A percentile compares a stretch with the other conserved stretches of the same genome.
Conservation (phyloP, 73 alveolate genomes). For the Diophrys sp. region DNA sequence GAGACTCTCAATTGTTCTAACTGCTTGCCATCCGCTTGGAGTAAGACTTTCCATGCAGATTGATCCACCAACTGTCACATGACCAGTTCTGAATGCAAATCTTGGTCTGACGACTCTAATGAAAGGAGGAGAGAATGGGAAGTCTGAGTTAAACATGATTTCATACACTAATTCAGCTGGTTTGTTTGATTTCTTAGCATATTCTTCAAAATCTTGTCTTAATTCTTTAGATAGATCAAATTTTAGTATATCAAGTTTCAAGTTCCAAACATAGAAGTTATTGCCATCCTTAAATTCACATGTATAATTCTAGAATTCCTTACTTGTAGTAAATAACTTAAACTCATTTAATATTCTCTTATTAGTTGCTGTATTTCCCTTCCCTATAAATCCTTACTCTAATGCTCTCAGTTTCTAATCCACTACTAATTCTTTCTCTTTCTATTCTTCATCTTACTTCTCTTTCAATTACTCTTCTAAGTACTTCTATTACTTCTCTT, state of each 20-base stretch:
- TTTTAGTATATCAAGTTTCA: constrained; percentile 25
- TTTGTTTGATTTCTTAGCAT: not conserved
- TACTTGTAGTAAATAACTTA: constrained; percentile 10
- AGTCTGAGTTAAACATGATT: constrained; percentile 29
- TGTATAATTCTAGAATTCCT: constrained; percentile 18
- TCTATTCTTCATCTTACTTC: not conserved
- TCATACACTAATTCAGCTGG: constrained; percentile 46
- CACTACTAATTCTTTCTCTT: not conserved
- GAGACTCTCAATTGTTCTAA: constrained; percentile 55
- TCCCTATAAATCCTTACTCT: constrained; percentile 16
- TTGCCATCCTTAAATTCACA: constrained; percentile 18
- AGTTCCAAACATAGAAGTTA: constrained; percentile 45
- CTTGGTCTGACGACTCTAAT: constrained; percentile 75
- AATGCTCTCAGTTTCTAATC: constrained; percentile 17
- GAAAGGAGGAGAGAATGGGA: constrained; percentile 66
- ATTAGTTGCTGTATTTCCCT: constrained; percentile 5
- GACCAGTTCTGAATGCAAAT: constrained; percentile 75
- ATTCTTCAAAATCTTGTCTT: constrained; percentile 28
- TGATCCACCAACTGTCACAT: constrained; percentile 78
- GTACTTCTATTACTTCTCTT: constrained; percentile 18
- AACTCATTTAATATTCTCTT: constrained; percentile 31
- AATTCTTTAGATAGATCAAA: constrained; percentile 45
- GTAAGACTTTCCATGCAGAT: constrained; percentile 74
- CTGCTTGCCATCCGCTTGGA: constrained; percentile 75
- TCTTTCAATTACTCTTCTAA: constrained; percentile 21